Base-by-base conservation (phyloP, 2,329 filamentous ascomycete species). In the Salinomyces thailandicus region DNA sequence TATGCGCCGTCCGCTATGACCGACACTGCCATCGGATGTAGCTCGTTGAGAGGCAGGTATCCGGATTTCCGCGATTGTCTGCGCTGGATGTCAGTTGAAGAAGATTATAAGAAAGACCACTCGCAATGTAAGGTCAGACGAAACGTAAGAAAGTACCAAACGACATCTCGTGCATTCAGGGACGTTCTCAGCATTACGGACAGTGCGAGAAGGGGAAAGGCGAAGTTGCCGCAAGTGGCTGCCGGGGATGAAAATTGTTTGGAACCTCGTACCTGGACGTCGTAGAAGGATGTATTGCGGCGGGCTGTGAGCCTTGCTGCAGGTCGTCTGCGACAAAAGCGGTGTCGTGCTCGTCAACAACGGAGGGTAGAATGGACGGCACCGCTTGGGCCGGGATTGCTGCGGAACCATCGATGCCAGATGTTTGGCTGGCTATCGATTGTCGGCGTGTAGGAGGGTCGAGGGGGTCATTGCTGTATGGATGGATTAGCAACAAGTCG, bases 371-470 rank as follows among this genome's bases (percentile, higher is more conserved):
- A 12, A 20, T 13, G 19, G 36, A 18, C 34, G 32, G 35, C 15
- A 35, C 27, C 27, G 35, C 17, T 18, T 26, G 28, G 14, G 34
- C 19, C 13, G 32, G 13, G 17, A 30, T 28, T 11, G n/a, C n/a
- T 16, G 33, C 26, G 26, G 35, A 35, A 17, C 34, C 18, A 15
- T 40, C 45, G 6, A 40, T 36, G 27, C 37, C 40, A 20, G 48
- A 50, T 14, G 22, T 35, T 7, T 44, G 39, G 35, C 50, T 54
- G n/a, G 33, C 43, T n/a, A 47, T 39, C 7, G 49, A 52, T 2
- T 38, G 24, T 31, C 43, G 40, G 28, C 49, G 41, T 20, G 38
- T 49, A n/a, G 42, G 42, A 16, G 37, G 42, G 31, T 51, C 40
- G 9, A 39, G 18, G 12, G 46, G 41, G 38, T 52, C 49, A 32